A percentile compares a stretch with the other conserved stretches of the same genome.
Evolutionary conservation across 2,329 filamentous ascomycete genomes (phyloP).

Genomic region (Calonectria multiphialidica): DNA sequence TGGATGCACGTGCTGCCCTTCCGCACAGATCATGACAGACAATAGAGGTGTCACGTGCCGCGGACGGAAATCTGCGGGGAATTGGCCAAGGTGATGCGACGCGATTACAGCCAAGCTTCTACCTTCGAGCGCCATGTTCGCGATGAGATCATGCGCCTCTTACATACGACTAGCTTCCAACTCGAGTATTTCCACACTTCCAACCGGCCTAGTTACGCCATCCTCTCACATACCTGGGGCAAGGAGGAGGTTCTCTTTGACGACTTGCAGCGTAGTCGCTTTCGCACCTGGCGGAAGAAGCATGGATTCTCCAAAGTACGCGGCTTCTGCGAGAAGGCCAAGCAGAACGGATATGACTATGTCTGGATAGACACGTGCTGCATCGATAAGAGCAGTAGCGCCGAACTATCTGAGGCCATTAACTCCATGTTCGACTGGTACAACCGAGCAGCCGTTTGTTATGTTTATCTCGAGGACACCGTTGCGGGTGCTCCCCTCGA

Average conservation of each 20-base stretch:
- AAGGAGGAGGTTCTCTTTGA: conserved; percentile 45
- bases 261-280: conserved; percentile 28
- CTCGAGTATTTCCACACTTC: not conserved
- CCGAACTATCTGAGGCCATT: conserved; percentile 17
- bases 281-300: conserved; percentile 12
- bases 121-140: not conserved
- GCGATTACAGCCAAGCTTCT: not conserved
- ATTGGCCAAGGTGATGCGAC: not conserved
- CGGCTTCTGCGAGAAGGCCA: conserved; percentile 13
- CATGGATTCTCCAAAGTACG: conserved; percentile 9
- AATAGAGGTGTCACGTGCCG: not conserved
- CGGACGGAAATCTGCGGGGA: not conserved
- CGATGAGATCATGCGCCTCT: conserved; percentile 13
- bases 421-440: conserved; percentile 27
- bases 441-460: conserved; percentile 8
- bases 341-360: not conserved
- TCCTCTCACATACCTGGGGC: conserved; percentile 52
- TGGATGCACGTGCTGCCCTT: too few species aligned
- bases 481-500: not conserved
- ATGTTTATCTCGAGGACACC: conserved; percentile 16
- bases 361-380: conserved; percentile 24
- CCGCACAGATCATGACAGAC: too few species aligned
- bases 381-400: conserved; percentile 20
- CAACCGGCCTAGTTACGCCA: conserved; percentile 42
- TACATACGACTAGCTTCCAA: conserved; percentile 13